These are phyloP conservation scores for Phytopythium vexans DNA, from an alignment of 352 stramenopile species.

Conservation along the genomic window DNA sequence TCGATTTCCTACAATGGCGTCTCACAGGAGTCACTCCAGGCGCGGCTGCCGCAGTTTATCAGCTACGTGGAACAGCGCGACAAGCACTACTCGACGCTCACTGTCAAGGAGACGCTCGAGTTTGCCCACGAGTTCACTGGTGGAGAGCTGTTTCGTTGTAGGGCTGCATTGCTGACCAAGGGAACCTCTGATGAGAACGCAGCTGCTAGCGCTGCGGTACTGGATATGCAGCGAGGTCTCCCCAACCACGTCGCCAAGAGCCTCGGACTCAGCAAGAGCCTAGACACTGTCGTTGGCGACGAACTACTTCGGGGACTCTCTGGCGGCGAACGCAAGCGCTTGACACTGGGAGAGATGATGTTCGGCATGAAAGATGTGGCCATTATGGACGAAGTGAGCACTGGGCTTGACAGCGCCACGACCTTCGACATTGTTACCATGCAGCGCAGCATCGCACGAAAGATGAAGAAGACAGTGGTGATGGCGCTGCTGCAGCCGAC, in stretches of 20 bases:
- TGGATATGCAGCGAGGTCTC: constrained; percentile 9
- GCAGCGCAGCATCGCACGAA: constrained; percentile 39
- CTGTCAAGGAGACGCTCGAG: no score
- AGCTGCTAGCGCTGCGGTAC: constrained; percentile 3
- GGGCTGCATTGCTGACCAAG: constrained; percentile 14
- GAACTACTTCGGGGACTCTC: constrained; percentile 32
- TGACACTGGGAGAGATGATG: constrained; percentile 51
- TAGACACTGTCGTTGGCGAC: constrained; percentile 30
- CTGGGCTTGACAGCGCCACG: constrained; percentile 83
- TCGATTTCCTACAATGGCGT: constrained; percentile 9
- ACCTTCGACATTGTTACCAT: constrained; percentile 83
- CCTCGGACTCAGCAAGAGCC: constrained; percentile 21
- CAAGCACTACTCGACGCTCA: constrained; percentile 22
- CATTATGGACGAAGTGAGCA: constrained; percentile 88
- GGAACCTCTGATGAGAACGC: constrained; percentile 23
- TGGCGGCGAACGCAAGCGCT: constrained; percentile 32
- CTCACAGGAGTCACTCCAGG: constrained; percentile 1
- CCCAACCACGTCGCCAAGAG: constrained; percentile 26
- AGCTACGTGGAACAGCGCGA: constrained; percentile 23
- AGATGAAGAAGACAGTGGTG: constrained; percentile 33
- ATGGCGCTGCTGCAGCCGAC: constrained; percentile 70
- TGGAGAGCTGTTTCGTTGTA: no score
- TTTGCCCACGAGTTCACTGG: no score
- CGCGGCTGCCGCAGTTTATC: constrained; percentile 13
- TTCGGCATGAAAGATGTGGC: constrained; percentile 43